phyloP scores from a whole-genome alignment of 805 yeast species.

The Debaryomyces maramus region DNA sequence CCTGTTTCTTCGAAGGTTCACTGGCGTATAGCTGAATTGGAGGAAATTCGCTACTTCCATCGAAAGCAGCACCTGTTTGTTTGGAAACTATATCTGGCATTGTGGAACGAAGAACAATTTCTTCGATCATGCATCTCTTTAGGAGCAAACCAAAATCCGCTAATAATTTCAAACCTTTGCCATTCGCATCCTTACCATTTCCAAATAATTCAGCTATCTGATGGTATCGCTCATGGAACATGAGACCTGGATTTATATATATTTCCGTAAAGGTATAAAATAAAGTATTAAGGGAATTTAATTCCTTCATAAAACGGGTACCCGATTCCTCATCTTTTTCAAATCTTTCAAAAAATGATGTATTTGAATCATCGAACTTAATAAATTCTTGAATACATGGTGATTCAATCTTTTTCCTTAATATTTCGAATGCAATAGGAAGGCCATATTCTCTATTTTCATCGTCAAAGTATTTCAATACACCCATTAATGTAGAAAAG shows the following conservation, averaged over 20 bases:
- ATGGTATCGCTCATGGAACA: constrained; percentile 46
- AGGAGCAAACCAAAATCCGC: constrained; percentile 46
- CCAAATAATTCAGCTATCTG: constrained; percentile 44
- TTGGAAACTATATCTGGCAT: constrained; percentile 50
- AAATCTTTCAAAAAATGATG: constrained; percentile 39
- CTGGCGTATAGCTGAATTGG: constrained; percentile 45
- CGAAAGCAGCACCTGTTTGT: constrained; percentile 39
- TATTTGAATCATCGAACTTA: constrained; percentile 24
- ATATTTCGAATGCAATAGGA: constrained; percentile 33
- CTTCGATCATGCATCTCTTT: constrained; percentile 57
- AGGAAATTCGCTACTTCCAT: constrained; percentile 29
- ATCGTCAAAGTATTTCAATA: constrained; percentile 57
- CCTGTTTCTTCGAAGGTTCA: constrained; percentile 35
- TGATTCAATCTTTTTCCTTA: constrained; percentile 28
- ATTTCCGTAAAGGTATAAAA: constrained; percentile 56
- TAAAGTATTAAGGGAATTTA: constrained; percentile 44
- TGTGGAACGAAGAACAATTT: constrained; percentile 47
- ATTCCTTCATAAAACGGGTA: constrained; percentile 31
- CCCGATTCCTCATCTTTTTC: constrained; percentile 26
- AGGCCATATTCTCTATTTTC: constrained; percentile 51
- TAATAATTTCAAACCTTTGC: constrained; percentile 42
- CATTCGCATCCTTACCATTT: constrained; percentile 1
- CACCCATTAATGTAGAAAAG: constrained; percentile 51
- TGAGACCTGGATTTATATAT: constrained; percentile 52
- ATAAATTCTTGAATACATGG: constrained; percentile 31